phyloP scores from a whole-genome alignment of 2,329 filamentous ascomycete genomes.

The Xenoacremonium recifei region DNA sequence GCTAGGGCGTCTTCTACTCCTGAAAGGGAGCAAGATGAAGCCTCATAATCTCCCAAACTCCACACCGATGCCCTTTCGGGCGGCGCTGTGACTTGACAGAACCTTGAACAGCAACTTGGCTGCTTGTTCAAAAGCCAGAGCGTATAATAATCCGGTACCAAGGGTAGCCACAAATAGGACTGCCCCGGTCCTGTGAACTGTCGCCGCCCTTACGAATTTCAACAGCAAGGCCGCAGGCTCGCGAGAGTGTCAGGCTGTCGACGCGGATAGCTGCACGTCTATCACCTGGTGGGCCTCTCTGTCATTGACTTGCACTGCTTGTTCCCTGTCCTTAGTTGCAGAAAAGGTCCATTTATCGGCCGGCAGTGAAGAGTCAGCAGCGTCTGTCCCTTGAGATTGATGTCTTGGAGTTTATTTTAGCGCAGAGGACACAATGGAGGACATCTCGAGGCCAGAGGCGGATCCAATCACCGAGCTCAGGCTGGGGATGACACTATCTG shows the following conservation, averaged over 20 bases:
- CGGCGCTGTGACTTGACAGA: constrained; percentile 4
- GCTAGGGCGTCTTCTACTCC: constrained; percentile 20
- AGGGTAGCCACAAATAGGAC: constrained; percentile 5
- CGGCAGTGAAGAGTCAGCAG: no score
- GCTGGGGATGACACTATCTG: constrained; percentile 20
- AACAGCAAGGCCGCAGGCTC: no score
- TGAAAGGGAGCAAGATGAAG: constrained; percentile 8
- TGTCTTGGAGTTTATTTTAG: constrained; percentile 16
- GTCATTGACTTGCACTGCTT: no score
- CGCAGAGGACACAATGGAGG: neutral
- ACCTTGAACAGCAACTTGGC: neutral
- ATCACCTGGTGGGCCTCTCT: no score
- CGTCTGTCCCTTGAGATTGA: constrained; percentile 17
- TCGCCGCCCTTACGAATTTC: constrained; percentile 8
- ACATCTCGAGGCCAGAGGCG: constrained; percentile 15
- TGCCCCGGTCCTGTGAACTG: constrained; percentile 1
- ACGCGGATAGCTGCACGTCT: no score
- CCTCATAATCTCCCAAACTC: constrained; percentile 21
- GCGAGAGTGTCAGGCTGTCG: no score
- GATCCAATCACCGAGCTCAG: constrained; percentile 25
- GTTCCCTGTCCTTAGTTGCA: no score
- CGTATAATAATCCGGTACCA: constrained; percentile 7
- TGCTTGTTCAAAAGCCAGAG: neutral
- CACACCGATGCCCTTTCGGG: constrained; percentile 13
- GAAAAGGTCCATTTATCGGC: no score